Base-by-base conservation (phyloP, 2,329 filamentous ascomycete genomes). In the Fusarium sp. region DNA sequence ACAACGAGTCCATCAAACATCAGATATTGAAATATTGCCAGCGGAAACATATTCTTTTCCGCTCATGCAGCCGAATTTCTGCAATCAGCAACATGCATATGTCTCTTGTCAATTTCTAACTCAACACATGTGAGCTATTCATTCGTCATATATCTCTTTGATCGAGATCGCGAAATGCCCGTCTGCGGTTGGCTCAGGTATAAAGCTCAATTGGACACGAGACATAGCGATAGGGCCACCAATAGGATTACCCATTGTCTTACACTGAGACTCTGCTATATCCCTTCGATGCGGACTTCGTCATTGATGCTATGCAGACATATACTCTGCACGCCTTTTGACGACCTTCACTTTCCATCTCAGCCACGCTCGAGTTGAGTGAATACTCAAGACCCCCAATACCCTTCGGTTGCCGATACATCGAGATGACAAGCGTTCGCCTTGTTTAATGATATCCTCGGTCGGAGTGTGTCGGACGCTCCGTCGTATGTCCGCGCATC, bases 401-500 rank as follows among this genome's bases (percentile, higher is more conserved):
- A 62, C 9, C 60, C 65, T 46, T 39, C 15, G 19, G n/a, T 68
- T 52, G 50, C 60, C 60, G 65, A 39, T 15, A 22, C 23, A 51
- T 41, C 15, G 19, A 41, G 23, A 45, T 30, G 32, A 35, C 19
- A 22, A 23, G 13, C 7, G 10, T 14, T 17, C 45, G 23, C 43
- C 15, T 19, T 17, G 7, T 48, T 25, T 13, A 33, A 25, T 9
- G 15, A 44, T 49, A 68, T 49, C 66, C 66, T 68, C 65, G 66
- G 56, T 72, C 68, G 65, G 71, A 65, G 35, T 2, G 35, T 37
- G 53, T 65, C 65, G 57, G 64, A 49, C 25, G 23, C 46, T 41
- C 22, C 45, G 51, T 73, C 67, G 65, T 71, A 73, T 69, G 56
- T 73, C 62, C 71, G 67, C 33, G n/a, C 33, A 20, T 47, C 46